Conservation (phyloP, 306 rosid species). For the Acacia melanoxylon region DNA sequence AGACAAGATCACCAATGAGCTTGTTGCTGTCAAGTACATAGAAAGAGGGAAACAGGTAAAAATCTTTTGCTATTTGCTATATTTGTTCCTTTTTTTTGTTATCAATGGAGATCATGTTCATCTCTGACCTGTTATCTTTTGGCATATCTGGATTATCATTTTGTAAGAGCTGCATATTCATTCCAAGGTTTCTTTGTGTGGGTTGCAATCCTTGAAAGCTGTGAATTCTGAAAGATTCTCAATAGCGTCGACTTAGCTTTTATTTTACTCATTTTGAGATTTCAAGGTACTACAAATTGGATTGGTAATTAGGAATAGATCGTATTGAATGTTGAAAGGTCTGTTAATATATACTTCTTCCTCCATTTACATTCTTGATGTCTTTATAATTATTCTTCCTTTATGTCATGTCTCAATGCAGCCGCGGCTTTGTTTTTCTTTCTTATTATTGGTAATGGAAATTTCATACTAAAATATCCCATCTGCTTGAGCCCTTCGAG, state of each 20-base stretch:
- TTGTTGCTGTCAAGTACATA: slow-evolving; percentile 88
- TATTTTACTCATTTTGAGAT: neutral
- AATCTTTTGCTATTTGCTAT: neutral
- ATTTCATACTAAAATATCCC: neutral
- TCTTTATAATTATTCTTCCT: neutral
- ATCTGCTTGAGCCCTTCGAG: slow-evolving; percentile 1
- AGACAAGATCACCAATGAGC: slow-evolving; percentile 74
- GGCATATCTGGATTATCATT: neutral
- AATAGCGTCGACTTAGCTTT: neutral
- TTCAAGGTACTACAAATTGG: neutral
- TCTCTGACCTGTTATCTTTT: neutral
- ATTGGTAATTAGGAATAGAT: neutral
- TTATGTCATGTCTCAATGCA: neutral
- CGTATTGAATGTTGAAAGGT: neutral
- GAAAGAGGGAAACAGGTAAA: slow-evolving; percentile 81
- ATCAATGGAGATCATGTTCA: neutral
- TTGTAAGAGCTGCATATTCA: neutral
- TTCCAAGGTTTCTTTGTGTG: neutral
- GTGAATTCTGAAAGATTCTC: neutral
- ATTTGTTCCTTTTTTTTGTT: neutral
- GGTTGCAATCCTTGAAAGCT: neutral
- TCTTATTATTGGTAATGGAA: neutral
- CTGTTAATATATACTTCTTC: neutral
- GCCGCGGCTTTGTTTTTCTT: neutral
- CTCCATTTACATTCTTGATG: neutral